A percentile compares a stretch with the other conserved stretches of the same genome.
Conservation (phyloP, 148 eudicot species). For the Chenopodium formosanum region DNA sequence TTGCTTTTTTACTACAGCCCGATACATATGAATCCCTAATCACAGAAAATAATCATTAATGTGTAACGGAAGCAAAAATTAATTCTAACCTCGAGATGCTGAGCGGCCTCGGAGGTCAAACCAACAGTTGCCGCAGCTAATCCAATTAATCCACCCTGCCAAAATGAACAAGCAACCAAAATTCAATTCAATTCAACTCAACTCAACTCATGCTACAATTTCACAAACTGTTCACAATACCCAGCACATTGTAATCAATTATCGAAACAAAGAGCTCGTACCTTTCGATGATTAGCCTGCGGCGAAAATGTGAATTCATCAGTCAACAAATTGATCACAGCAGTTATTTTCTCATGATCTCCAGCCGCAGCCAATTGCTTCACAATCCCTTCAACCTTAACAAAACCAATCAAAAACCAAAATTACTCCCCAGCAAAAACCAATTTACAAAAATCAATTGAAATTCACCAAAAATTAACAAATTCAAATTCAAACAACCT, state of each 20-base stretch:
- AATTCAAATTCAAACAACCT: constrained; percentile 38
- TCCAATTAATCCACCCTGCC: constrained; percentile 97
- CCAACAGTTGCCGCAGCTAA: constrained; percentile 98
- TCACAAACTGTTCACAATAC: background rate
- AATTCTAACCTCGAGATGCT: constrained; percentile 81
- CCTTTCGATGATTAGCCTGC: constrained; percentile 94
- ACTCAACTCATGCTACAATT: background rate
- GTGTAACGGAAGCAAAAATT: background rate
- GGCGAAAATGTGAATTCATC: constrained; percentile 72
- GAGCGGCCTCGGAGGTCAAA: constrained; percentile 82
- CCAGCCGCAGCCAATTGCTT: constrained; percentile 64
- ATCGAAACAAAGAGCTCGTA: background rate
- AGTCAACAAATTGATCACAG: constrained; percentile 75
- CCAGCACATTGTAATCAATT: background rate
- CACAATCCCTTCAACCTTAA: constrained; percentile 92
- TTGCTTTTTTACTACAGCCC: background rate
- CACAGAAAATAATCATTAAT: background rate
- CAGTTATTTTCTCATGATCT: constrained; percentile 82
- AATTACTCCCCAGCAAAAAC: background rate
- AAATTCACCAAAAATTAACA: background rate
- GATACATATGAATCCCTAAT: background rate
- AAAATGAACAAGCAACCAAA: constrained; percentile 11
- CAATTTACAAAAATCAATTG: background rate
- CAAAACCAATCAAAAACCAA: constrained; percentile 11
- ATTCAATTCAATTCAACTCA: background rate